Evolutionary conservation across 2,329 filamentous ascomycete genomes (phyloP).

Genomic region (Cephalotrichum gorgonifer): DNA sequence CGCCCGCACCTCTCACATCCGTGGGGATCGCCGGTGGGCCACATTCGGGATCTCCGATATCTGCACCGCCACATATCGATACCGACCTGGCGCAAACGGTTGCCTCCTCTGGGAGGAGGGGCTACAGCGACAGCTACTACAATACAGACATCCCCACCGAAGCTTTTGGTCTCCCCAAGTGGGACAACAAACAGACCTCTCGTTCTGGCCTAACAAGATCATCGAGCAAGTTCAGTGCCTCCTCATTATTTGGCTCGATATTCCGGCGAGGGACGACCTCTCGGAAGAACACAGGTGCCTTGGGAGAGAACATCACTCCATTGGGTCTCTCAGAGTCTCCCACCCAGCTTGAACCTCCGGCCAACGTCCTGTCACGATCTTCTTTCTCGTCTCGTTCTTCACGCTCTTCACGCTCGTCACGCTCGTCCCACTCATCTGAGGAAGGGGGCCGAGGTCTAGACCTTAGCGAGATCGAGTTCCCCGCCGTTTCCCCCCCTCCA

Average conservation of each 20-base stretch:
- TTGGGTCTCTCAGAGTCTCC: conserved; percentile 8
- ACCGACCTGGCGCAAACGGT: conserved; percentile 2
- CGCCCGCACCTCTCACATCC: not conserved
- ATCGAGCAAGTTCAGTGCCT: conserved; percentile 3
- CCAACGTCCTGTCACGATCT: conserved; percentile 1
- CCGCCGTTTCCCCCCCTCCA: conserved; percentile 9
- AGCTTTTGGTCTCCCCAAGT: conserved; percentile 6
- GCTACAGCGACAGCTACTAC: conserved; percentile 8
- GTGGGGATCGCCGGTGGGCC: not conserved
- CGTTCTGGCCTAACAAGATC: conserved; percentile 2
- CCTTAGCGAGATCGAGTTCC: conserved; percentile 5
- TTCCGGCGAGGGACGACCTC: not conserved
- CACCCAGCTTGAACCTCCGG: not conserved
- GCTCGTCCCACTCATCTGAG: not conserved
- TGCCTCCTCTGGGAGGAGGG: conserved; percentile 3
- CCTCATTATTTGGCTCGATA: not conserved
- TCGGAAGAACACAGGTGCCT: not conserved
- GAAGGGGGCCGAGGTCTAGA: not conserved
- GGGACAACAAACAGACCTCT: not conserved
- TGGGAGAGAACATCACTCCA: conserved; percentile 1
- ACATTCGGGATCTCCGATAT: not conserved
- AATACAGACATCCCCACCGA: conserved; percentile 7
- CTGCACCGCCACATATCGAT: conserved; percentile 1
- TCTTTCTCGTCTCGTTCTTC: not conserved
- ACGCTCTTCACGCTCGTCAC: no score